Conservation (phyloP, 202 grass and related monocot genomes). For the Setaria viridis region DNA sequence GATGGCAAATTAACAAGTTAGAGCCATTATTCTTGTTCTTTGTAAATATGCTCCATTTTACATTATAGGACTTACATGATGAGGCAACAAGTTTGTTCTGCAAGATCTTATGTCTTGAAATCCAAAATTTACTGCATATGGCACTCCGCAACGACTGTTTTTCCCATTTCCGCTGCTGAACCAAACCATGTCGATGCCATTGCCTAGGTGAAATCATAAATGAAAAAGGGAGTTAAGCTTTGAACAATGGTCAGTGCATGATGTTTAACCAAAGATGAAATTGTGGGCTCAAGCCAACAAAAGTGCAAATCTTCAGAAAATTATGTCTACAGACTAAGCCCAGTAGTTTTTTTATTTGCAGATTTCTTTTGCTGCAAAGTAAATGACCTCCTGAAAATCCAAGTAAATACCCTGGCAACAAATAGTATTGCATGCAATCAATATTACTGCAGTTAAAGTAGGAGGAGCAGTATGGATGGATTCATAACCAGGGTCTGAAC, state of each 20-base stretch:
- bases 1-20: slow-evolving; percentile 6
- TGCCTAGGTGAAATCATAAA: neutral
- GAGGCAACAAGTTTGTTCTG: neutral
- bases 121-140: slow-evolving; percentile 1
- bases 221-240: slow-evolving; percentile 2
- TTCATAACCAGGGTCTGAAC: neutral
- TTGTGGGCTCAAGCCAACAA: neutral
- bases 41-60: neutral
- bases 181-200: neutral
- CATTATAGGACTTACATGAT: neutral
- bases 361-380: neutral
- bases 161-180: neutral
- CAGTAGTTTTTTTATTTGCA: neutral
- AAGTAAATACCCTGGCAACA: neutral
- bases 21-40: slow-evolving; percentile 18
- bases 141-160: neutral
- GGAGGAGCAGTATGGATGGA: neutral
- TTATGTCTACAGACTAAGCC: neutral
- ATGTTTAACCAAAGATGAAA: neutral
- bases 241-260: neutral
- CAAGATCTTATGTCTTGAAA: neutral
- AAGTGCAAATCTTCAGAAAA: neutral
- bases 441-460: neutral
- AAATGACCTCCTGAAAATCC: neutral
- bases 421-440: neutral